These are phyloP conservation scores for Gnetum montanum DNA, from an alignment of 75 land plant genomes.

Conservation along the genomic window DNA sequence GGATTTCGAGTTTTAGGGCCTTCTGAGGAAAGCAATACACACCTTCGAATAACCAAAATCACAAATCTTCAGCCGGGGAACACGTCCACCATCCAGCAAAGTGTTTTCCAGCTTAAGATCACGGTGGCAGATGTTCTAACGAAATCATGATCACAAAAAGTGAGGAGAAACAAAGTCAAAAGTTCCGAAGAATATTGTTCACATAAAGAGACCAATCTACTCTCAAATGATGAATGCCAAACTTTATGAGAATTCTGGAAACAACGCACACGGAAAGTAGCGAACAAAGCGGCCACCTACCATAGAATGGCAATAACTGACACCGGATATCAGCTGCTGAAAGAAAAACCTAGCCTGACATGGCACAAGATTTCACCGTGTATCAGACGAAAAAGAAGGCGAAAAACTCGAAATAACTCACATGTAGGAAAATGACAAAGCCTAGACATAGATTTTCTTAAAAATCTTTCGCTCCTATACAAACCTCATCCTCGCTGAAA, in stretches of 20 bases:
- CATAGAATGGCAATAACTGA: slow-evolving; percentile 62
- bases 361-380: neutral
- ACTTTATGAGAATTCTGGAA: too few relatives aligned
- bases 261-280: too few relatives aligned
- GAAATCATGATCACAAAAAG: neutral
- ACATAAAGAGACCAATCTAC: neutral
- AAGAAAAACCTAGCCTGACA: slow-evolving; percentile 58
- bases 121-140: slow-evolving; percentile 58
- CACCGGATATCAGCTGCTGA: slow-evolving; percentile 62
- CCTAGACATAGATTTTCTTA: neutral
- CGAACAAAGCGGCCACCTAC: too few relatives aligned
- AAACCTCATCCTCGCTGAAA: slow-evolving; percentile 67
- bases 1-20: too few relatives aligned
- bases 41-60: slow-evolving; percentile 72
- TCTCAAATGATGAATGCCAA: neutral
- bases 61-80: slow-evolving; percentile 52
- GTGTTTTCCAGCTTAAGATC: slow-evolving; percentile 51
- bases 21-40: neutral
- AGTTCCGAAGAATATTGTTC: too few relatives aligned
- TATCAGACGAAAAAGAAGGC: neutral
- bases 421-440: neutral
- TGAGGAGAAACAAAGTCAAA: slow-evolving; percentile 7
- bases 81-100: slow-evolving; percentile 44
- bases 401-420: neutral
- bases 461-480: too few relatives aligned